phyloP scores from a whole-genome alignment of 176 grass and related monocot genomes.

The Phoenix roebelenii region DNA sequence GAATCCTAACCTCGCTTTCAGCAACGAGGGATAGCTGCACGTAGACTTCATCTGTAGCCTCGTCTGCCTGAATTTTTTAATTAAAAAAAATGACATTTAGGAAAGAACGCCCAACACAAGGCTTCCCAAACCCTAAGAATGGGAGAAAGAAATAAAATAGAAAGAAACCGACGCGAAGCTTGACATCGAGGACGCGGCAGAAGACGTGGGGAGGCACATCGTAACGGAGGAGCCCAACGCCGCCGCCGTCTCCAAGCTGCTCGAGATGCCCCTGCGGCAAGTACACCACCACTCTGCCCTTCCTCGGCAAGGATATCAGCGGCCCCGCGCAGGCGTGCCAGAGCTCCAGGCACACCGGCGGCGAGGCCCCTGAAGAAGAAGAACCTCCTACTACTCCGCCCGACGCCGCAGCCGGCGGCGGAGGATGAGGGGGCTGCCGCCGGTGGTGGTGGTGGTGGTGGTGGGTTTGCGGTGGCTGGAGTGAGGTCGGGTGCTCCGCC shows the following conservation, averaged over 20 bases:
- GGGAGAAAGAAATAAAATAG: not conserved
- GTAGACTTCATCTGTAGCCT: conserved; percentile 87
- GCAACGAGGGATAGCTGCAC: conserved; percentile 67
- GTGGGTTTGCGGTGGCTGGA: not conserved
- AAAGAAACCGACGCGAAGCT: conserved; percentile 66
- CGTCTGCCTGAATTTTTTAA: conserved; percentile 54
- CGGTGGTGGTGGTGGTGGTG: not conserved
- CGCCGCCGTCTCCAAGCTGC: conserved; percentile 20
- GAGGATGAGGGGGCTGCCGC: not conserved
- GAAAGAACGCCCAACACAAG: no score
- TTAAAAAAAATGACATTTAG: no score
- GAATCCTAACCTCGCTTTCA: conserved; percentile 52
- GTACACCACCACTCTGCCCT: conserved; percentile 74
- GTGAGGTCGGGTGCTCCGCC: not conserved
- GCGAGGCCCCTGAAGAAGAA: no score
- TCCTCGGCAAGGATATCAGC: conserved; percentile 40
- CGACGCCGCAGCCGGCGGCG: not conserved
- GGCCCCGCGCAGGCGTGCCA: conserved; percentile 91
- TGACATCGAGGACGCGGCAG: conserved; percentile 77
- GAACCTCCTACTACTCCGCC: not conserved
- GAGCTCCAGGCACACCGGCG: conserved; percentile 55
- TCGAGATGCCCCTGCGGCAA: conserved; percentile 91
- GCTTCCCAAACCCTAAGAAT: no score
- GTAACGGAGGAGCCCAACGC: conserved; percentile 15
- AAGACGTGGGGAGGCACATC: conserved; percentile 65